Base-by-base conservation (phyloP, 768 basidiomycete species). In the Lactarius sp. region DNA sequence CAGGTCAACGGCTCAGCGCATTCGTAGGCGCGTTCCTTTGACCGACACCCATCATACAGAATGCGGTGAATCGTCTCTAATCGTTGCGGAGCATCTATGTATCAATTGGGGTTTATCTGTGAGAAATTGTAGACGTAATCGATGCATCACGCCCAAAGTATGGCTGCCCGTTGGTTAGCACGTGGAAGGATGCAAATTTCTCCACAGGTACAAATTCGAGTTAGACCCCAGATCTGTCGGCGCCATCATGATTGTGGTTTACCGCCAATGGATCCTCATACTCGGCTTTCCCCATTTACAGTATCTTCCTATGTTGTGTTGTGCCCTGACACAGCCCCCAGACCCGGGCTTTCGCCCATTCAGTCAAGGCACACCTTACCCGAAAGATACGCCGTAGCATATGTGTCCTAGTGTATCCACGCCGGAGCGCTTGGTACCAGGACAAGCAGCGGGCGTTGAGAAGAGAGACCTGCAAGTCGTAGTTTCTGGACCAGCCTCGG, bases 401-500 rank as follows among this genome's bases (percentile, higher is more conserved):
- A 16, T 13, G n/a, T 66, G 36, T 52, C 34, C 50, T 6, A 16
- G 18, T 47, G 16, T 39, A 36, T 33, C 18, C 0, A 59, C 49
- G 7, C 36, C 36, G 34, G 52, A 16, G 66, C 91, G 91, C 93
- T 22, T 94, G 91, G 92, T 93, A 82, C 72, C 91, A 92, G 73
- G 85, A 66, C 81, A 78, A 3, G 88, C 88, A 18, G 84, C 86
- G 34, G 90, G 90, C 0, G 82, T 83, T 4, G 77, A 82, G 66
- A 72, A 70, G 33, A 73, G 78, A 20, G 72, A 79, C 31, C 69
- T 71, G 80, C 85, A 2, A 92, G 91, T 22, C 81, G 92, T 42
- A 91, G 89, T 69, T 94, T 90, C 76, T 94, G 91, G 72, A 94
- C 92, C 0, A 80, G 85, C 65, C 79, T 94, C 0, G 92, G 92